These are phyloP conservation scores for Colletotrichum musicola DNA, from an alignment of 2,329 filamentous ascomycete species.

Conservation along the genomic window DNA sequence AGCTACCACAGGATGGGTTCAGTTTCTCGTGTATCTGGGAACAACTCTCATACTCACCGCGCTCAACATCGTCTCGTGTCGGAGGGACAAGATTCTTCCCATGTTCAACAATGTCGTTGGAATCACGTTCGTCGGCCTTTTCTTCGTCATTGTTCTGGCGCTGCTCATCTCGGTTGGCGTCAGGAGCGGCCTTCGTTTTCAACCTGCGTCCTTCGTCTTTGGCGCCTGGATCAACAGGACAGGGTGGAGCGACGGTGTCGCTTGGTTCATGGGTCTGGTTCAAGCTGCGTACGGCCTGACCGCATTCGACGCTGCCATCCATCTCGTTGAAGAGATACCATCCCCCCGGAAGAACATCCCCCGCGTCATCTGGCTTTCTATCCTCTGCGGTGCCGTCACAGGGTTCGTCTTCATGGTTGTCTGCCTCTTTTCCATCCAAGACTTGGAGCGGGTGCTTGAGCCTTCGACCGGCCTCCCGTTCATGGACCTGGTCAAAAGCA, in stretches of 20 bases:
- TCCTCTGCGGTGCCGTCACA: conserved; percentile 61
- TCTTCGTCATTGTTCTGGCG: conserved; percentile 64
- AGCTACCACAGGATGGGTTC: conserved; percentile 60
- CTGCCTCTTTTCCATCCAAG: conserved; percentile 64
- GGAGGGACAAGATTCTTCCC: conserved; percentile 58
- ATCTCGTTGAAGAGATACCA: conserved; percentile 70
- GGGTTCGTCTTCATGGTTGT: conserved; percentile 66
- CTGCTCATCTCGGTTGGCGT: conserved; percentile 65
- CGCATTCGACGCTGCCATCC: conserved; percentile 70
- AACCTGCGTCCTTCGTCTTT: conserved; percentile 65
- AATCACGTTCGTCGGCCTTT: conserved; percentile 63
- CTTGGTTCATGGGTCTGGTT: conserved; percentile 70
- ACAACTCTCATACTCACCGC: conserved; percentile 61
- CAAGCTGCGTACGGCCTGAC: conserved; percentile 69
- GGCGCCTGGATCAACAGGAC: conserved; percentile 63
- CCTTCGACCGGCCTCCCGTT: conserved; percentile 59
- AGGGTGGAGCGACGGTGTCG: conserved; percentile 66
- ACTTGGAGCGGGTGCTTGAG: conserved; percentile 55
- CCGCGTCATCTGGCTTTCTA: conserved; percentile 64
- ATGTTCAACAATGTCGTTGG: conserved; percentile 69
- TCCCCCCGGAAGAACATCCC: conserved; percentile 64
- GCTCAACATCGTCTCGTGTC: conserved; percentile 65
- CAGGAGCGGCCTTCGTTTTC: conserved; percentile 57
- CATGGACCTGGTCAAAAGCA: conserved; percentile 59
- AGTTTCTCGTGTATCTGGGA: conserved; percentile 67